Evolutionary conservation across 2,329 filamentous ascomycete species (phyloP).

Genomic region (Biscogniauxia sp.): DNA sequence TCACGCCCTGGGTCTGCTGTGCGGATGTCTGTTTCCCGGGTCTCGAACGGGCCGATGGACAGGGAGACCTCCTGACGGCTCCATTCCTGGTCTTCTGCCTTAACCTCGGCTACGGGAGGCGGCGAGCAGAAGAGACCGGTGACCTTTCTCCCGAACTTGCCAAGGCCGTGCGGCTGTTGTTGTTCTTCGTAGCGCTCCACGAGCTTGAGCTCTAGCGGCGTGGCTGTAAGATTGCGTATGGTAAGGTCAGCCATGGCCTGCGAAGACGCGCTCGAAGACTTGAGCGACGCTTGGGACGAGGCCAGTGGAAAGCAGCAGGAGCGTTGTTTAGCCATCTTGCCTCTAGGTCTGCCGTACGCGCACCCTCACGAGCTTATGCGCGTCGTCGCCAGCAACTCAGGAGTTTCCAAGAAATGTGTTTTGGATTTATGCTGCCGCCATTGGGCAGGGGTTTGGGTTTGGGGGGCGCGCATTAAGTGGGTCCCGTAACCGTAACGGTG

Average conservation of each 20-base stretch:
- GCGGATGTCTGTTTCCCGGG: constrained; percentile 60
- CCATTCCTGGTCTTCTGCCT: constrained; percentile 53
- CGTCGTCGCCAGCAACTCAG: neutral
- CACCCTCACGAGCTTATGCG: neutral
- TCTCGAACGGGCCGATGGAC: constrained; percentile 65
- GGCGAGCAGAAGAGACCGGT: constrained; percentile 45
- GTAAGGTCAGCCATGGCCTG: constrained; percentile 54
- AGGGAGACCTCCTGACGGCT: constrained; percentile 62
- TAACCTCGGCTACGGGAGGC: constrained; percentile 38
- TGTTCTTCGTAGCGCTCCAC: constrained; percentile 69
- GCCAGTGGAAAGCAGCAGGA: constrained; percentile 12
- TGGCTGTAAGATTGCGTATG: constrained; percentile 79
- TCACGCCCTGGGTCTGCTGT: constrained; percentile 60
- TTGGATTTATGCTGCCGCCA: neutral
- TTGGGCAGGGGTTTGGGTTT: neutral
- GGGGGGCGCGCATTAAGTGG: no score
- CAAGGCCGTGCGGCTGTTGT: constrained; percentile 37
- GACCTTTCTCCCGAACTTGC: constrained; percentile 44
- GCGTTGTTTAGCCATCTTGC: constrained; percentile 9
- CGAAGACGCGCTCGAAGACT: constrained; percentile 1
- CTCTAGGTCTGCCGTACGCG: neutral
- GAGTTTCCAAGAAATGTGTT: neutral
- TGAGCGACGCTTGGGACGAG: constrained; percentile 3
- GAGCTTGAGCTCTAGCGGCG: constrained; percentile 66
- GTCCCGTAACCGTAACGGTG: no score